A percentile compares a stretch with the other conserved stretches of the same genome.
Conservation (phyloP, 2,329 filamentous ascomycete species). For the Microdochium trichocladiopsis region DNA sequence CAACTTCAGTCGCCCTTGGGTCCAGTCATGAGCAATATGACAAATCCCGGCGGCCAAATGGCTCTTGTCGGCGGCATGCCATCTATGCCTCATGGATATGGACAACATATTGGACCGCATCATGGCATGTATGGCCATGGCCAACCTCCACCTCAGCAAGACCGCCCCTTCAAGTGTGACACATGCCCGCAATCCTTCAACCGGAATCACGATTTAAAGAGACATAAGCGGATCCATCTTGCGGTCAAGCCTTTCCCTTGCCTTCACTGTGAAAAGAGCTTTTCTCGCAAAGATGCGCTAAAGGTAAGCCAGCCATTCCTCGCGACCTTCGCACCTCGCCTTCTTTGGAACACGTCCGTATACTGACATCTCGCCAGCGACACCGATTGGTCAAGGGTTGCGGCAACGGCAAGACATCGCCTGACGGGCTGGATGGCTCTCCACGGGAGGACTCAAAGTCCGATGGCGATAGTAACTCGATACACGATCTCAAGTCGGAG, state of each 20-base stretch:
- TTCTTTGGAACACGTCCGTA: not conserved
- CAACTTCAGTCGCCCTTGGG: slow-evolving; percentile 56
- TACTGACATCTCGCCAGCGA: slow-evolving; percentile 33
- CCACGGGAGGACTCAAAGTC: slow-evolving; percentile 13
- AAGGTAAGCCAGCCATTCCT: slow-evolving; percentile 72
- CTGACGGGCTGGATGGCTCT: slow-evolving; percentile 11
- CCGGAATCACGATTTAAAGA: slow-evolving; percentile 90
- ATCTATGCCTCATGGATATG: slow-evolving; percentile 44
- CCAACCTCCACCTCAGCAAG: slow-evolving; percentile 48
- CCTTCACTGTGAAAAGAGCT: slow-evolving; percentile 87
- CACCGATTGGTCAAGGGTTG: slow-evolving; percentile 61
- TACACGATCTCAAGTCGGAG: not conserved
- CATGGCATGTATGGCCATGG: slow-evolving; percentile 51
- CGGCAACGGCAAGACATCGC: slow-evolving; percentile 28
- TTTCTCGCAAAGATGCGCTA: slow-evolving; percentile 90
- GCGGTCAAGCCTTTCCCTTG: slow-evolving; percentile 96
- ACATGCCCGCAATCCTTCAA: slow-evolving; percentile 91
- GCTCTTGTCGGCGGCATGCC: slow-evolving; percentile 60
- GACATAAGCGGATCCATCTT: slow-evolving; percentile 91
- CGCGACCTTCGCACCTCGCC: not conserved
- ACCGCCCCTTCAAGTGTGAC: slow-evolving; percentile 92
- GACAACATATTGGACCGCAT: slow-evolving; percentile 38
- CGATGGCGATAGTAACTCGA: slow-evolving; percentile 9
- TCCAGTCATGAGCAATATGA: slow-evolving; percentile 71
- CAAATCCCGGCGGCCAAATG: slow-evolving; percentile 66